Evolutionary conservation across 208 protist species (phyloP).

Genomic region (Phytomonas serpens): DNA sequence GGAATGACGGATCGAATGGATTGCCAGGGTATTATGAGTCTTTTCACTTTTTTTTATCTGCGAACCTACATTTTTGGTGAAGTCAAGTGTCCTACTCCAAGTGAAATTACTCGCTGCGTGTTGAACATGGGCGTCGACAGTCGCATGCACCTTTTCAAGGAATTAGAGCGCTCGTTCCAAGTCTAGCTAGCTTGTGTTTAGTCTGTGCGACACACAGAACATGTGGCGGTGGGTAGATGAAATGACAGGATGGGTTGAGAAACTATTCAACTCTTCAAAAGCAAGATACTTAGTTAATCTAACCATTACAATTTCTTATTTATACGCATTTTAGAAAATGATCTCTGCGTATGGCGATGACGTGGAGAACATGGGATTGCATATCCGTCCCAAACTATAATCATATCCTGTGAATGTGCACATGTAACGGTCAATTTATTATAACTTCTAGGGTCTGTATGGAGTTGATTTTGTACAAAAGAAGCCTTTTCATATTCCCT

Average conservation of each 20-base stretch:
- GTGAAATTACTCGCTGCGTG: slow-evolving; percentile 43
- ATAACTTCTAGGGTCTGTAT: not conserved
- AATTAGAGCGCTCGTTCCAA: slow-evolving; percentile 2
- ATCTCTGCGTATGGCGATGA: not conserved
- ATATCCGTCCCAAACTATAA: not conserved
- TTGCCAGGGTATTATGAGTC: slow-evolving; percentile 95
- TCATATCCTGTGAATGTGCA: not conserved
- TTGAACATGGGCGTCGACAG: slow-evolving; percentile 12
- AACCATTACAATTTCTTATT: not conserved
- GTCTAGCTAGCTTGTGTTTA: not conserved
- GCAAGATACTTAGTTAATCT: not conserved
- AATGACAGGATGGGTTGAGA: not conserved
- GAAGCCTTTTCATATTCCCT: not conserved
- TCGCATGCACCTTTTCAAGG: not conserved
- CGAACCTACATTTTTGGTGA: slow-evolving; percentile 62
- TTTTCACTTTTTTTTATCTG: slow-evolving; percentile 89
- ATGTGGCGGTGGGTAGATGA: not conserved
- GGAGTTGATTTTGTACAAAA: not conserved
- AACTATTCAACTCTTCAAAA: not conserved
- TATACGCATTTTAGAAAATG: not conserved
- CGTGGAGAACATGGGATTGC: not conserved
- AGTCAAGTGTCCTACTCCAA: slow-evolving; percentile 32
- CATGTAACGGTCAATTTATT: not conserved
- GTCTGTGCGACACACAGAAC: not conserved
- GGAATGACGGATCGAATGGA: slow-evolving; percentile 98